Percentiles rank a stretch among this genome's conserved stretches.
Conservation (phyloP, 2,329 filamentous ascomycete genomes). For the Aspergillus ochraceoroseus region DNA sequence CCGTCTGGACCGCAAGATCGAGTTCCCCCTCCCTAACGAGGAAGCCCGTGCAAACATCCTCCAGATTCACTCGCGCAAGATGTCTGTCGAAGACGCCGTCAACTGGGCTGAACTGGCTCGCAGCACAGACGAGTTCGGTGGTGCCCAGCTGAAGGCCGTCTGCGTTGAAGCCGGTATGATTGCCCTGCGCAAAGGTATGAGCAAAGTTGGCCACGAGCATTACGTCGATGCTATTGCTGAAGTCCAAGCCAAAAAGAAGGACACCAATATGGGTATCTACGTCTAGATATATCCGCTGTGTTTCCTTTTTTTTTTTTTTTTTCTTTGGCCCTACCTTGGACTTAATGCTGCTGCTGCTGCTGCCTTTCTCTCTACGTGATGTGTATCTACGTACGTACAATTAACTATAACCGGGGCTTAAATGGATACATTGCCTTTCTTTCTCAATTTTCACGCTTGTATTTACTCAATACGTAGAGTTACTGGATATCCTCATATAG, state of each 20-base stretch:
- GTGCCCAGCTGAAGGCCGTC: constrained; percentile 95
- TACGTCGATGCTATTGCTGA: constrained; percentile 98
- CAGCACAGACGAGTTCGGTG: constrained; percentile 97
- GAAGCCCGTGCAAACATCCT: constrained; percentile 95
- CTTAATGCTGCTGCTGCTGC: constrained; percentile 2
- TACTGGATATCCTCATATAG: too few species aligned
- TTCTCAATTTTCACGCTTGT: neutral
- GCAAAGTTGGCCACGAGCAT: constrained; percentile 95
- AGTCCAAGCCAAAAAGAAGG: constrained; percentile 86
- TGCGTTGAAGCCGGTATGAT: constrained; percentile 99
- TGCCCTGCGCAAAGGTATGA: constrained; percentile 85
- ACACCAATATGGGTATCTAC: constrained; percentile 51
- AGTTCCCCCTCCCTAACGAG: constrained; percentile 96
- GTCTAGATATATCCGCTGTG: constrained; percentile 28
- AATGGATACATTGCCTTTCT: constrained; percentile 1
- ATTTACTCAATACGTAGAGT: too few species aligned
- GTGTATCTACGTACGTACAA: constrained; percentile 13
- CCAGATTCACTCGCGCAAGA: constrained; percentile 96
- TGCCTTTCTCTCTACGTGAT: constrained; percentile 2
- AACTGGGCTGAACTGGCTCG: constrained; percentile 96
- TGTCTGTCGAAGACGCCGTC: constrained; percentile 87
- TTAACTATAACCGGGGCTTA: constrained; percentile 5
- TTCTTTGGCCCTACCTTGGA: neutral
- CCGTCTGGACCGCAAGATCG: constrained; percentile 92
- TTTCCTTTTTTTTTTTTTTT: constrained; percentile 2